Base-by-base conservation (phyloP, 2,329 filamentous ascomycete genomes). In the Penicillium griseofulvum region DNA sequence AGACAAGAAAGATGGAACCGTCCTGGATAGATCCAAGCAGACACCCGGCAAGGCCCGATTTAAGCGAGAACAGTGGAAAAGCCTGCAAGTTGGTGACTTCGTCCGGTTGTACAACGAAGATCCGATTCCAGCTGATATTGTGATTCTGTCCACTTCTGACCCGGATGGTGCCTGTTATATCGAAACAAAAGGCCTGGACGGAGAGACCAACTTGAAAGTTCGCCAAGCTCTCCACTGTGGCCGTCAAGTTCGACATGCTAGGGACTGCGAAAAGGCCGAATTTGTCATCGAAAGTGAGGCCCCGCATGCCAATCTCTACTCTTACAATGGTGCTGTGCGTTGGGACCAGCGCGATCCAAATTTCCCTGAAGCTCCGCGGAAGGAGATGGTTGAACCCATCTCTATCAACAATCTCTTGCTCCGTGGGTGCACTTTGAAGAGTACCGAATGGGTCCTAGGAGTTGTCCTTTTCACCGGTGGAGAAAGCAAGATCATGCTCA, bases 401-500 rank as follows among this genome's bases (percentile, higher is more conserved):
- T 87, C 87, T 6, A 97, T 99, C 74, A 96, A 97, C 80, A 99
- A 99, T 69, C 75, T 97, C 60, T 83, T 99, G 29, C 85, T 99
- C 42, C 89, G 94, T 79, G 94, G 94, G 52, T 96, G 91, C 76
- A 95, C 91, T 65, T 76, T 99, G 46, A 86, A 92, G 62, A 99
- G 97, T 72, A 99, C 94, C 0, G 92, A 97, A 69, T 99, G 94
- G 94, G 83, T 91, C 51, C 82, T 99, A 6, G 94, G 92, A 50
- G 83, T 99, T 3, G 93, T 97, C 47, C 80, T 96, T 17, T 99
- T 96, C 75, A 97, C 94, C 14, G 94, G 94, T 33, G 87, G 92
- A 68, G 93, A 99, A 72, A 96, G 93, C 33, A 99, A 97, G 78
- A 97, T 97, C 72, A 99, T 99, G 94, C 89, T 97, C 78, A 99